Evolutionary conservation across 257 asterid species (phyloP).

Genomic region (Cruciata laevipes): DNA sequence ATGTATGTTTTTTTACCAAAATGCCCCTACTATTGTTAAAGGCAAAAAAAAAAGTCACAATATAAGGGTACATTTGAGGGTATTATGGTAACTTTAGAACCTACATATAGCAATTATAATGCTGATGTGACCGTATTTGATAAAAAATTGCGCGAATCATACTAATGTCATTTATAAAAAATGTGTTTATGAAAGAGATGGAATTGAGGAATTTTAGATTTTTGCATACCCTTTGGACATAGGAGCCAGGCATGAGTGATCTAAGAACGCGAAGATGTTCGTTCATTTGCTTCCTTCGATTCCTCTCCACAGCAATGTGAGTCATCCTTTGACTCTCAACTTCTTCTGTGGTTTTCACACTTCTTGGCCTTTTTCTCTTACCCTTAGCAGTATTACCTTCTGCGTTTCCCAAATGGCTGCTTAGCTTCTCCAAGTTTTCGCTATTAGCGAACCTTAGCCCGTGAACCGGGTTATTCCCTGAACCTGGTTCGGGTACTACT

Average conservation of each 20-base stretch:
- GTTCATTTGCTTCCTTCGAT: slow-evolving; percentile 92
- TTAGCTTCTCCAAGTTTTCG: slow-evolving; percentile 31
- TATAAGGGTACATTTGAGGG: too few relatives aligned
- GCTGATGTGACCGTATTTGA: too few relatives aligned
- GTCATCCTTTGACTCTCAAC: slow-evolving; percentile 98
- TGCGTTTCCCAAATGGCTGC: slow-evolving; percentile 13
- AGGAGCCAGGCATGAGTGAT: slow-evolving; percentile 96
- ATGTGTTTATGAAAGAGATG: neutral
- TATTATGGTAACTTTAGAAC: too few relatives aligned
- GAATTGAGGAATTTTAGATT: neutral
- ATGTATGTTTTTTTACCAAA: too few relatives aligned
- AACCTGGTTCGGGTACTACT: neutral
- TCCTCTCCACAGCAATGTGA: slow-evolving; percentile 89
- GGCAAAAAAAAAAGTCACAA: too few relatives aligned
- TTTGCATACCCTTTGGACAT: slow-evolving; percentile 70
- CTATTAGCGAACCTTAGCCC: slow-evolving; percentile 36
- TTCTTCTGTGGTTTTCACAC: slow-evolving; percentile 63
- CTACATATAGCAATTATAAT: too few relatives aligned
- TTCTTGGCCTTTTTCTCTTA: slow-evolving; percentile 71
- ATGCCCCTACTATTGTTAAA: too few relatives aligned
- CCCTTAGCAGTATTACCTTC: slow-evolving; percentile 21
- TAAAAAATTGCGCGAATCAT: neutral
- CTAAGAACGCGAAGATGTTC: slow-evolving; percentile 85
- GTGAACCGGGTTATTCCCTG: slow-evolving; percentile 21
- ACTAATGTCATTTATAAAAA: too few relatives aligned